These are phyloP conservation scores for Microdochium paspali DNA, from an alignment of 2,329 filamentous ascomycete species.

Conservation along the genomic window DNA sequence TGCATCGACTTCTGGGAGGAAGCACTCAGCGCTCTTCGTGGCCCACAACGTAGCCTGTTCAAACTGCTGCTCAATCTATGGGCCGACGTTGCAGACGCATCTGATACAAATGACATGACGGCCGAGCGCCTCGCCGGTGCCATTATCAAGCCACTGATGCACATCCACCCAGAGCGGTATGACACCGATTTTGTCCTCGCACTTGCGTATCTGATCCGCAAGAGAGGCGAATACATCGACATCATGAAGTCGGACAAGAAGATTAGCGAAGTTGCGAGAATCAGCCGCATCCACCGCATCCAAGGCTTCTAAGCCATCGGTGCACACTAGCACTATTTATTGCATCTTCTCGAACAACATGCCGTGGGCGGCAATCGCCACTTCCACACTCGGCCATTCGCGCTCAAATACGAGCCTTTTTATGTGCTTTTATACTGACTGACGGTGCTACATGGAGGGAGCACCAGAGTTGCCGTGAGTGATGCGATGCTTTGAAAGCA, in stretches of 20 bases:
- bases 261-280: constrained; percentile 4
- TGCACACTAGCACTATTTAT: too few relatives aligned
- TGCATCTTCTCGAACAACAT: too few relatives aligned
- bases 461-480: too few relatives aligned
- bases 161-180: constrained; percentile 19
- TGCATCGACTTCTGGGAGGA: constrained; percentile 38
- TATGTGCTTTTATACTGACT: too few relatives aligned
- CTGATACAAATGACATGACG: constrained; percentile 31
- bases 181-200: constrained; percentile 31
- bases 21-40: constrained; percentile 27
- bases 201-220: constrained; percentile 32
- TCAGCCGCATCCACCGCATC: background rate
- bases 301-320: background rate
- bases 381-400: too few relatives aligned
- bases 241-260: constrained; percentile 20
- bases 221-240: constrained; percentile 27
- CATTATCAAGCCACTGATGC: constrained; percentile 29
- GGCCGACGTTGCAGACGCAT: constrained; percentile 28
- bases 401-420: too few relatives aligned
- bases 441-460: too few relatives aligned
- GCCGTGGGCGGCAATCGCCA: too few relatives aligned
- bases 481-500: too few relatives aligned
- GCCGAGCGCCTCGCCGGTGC: constrained; percentile 29
- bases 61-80: constrained; percentile 33
- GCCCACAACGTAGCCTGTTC: constrained; percentile 24